These are phyloP conservation scores for Albifimbria verrucaria DNA, from an alignment of 2,329 filamentous ascomycete genomes.

Conservation along the genomic window DNA sequence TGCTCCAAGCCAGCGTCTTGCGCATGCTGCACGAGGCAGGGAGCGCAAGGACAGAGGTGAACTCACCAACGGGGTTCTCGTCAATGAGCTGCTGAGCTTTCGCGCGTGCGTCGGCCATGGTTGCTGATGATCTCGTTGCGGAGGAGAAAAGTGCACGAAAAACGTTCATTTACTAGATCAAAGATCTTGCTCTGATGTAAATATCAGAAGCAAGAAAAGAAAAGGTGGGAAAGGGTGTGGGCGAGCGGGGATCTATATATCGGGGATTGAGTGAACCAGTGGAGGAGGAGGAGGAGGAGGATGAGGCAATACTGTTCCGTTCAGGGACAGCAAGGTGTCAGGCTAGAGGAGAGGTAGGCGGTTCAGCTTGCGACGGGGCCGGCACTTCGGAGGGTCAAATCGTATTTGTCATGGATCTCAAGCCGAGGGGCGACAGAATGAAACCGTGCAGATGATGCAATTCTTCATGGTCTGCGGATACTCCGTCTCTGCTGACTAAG, in stretches of 20 bases:
- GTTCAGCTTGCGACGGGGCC: no score
- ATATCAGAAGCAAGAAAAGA: conserved; percentile 1
- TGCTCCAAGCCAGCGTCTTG: not conserved
- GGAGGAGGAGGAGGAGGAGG: not conserved
- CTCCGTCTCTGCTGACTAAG: not conserved
- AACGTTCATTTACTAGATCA: conserved; percentile 55
- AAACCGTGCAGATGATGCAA: not conserved
- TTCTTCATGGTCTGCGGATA: not conserved
- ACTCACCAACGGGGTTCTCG: conserved; percentile 78
- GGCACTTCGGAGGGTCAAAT: not conserved
- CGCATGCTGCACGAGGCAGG: not conserved
- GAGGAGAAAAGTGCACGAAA: conserved; percentile 68
- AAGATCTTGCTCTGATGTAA: not conserved
- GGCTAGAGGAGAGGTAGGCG: no score
- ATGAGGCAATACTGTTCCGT: conserved; percentile 20
- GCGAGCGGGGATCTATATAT: conserved; percentile 4
- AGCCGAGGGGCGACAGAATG: not conserved
- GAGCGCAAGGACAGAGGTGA: not conserved
- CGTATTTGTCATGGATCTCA: not conserved
- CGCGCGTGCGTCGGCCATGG: conserved; percentile 74
- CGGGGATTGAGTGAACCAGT: not conserved
- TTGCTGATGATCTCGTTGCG: conserved; percentile 56
- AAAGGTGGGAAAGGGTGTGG: not conserved
- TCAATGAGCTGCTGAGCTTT: conserved; percentile 87
- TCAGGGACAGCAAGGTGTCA: no score